Conservation (phyloP, 2,329 filamentous ascomycete genomes). For the Colletotrichum costaricense region DNA sequence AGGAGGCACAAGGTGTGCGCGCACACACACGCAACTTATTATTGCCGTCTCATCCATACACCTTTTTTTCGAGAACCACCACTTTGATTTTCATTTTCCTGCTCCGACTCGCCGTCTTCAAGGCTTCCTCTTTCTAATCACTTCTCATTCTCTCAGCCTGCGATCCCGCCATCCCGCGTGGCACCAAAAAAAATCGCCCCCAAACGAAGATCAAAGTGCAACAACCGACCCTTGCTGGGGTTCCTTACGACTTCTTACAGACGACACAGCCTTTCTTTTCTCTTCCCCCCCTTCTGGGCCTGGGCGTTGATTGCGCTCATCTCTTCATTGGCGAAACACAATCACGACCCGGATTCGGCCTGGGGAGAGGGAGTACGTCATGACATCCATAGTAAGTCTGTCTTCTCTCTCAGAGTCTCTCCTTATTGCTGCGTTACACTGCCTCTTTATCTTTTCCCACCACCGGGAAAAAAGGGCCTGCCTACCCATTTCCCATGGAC, state of each 20-base stretch:
- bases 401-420: background rate
- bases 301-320: constrained; percentile 21
- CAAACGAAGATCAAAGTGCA: background rate
- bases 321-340: constrained; percentile 35
- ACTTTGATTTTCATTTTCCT: background rate
- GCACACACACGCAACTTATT: constrained; percentile 4
- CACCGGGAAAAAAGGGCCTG: background rate
- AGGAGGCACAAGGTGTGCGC: background rate
- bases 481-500: background rate
- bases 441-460: constrained; percentile 1
- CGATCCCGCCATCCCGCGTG: constrained; percentile 1
- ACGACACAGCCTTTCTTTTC: constrained; percentile 13
- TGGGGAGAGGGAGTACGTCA: constrained; percentile 39
- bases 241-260: background rate
- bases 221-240: background rate
- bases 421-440: background rate
- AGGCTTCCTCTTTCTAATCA: background rate
- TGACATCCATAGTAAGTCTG: constrained; percentile 48
- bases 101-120: background rate
- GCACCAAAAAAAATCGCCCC: constrained; percentile 5
- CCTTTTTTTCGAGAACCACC: constrained; percentile 4
- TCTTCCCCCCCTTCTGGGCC: constrained; percentile 11
- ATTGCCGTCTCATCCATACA: constrained; percentile 27
- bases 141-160: background rate
- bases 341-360: constrained; percentile 24